phyloP scores from a whole-genome alignment of 345 rosid genomes.

The Aegle marmelos region DNA sequence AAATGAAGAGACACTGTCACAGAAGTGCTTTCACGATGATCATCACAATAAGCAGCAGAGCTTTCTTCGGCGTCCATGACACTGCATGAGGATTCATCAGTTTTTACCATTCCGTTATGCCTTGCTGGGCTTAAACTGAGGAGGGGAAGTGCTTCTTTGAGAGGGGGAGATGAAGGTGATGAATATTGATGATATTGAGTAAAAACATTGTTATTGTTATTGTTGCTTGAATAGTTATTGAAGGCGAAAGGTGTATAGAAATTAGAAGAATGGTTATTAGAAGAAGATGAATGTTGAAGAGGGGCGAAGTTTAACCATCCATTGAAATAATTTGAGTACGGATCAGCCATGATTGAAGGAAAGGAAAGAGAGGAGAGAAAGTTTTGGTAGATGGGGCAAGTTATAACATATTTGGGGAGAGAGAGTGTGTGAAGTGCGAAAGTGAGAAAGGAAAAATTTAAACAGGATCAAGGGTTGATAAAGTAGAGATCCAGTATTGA shows the following conservation, averaged over 20 bases:
- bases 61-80: conserved; percentile 48
- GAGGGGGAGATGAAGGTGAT: conserved; percentile 68
- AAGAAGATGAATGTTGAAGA: conserved; percentile 30
- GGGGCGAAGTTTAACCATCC: conserved; percentile 44
- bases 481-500: conserved; percentile 29
- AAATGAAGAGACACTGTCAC: conserved; percentile 81
- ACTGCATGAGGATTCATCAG: conserved; percentile 16
- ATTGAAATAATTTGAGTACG: conserved; percentile 48
- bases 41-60: conserved; percentile 22
- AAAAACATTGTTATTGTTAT: conserved; percentile 18
- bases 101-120: conserved; percentile 28
- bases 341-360: conserved; percentile 57
- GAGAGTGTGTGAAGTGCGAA: conserved; percentile 12
- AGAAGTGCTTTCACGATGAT: conserved; percentile 26
- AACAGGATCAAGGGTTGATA: conserved; percentile 14
- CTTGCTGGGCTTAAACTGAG: conserved; percentile 71
- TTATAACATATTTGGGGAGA: conserved; percentile 11
- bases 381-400: conserved; percentile 23
- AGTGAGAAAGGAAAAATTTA: conserved; percentile 10
- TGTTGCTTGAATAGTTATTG: conserved; percentile 25
- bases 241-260: conserved; percentile 27
- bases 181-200: conserved; percentile 17
- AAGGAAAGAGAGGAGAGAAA: conserved; percentile 13
- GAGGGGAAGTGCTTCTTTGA: conserved; percentile 85
- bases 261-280: conserved; percentile 31